Base-by-base conservation (phyloP, 768 basidiomycete genomes). In the Holtermanniella nyarrowii region DNA sequence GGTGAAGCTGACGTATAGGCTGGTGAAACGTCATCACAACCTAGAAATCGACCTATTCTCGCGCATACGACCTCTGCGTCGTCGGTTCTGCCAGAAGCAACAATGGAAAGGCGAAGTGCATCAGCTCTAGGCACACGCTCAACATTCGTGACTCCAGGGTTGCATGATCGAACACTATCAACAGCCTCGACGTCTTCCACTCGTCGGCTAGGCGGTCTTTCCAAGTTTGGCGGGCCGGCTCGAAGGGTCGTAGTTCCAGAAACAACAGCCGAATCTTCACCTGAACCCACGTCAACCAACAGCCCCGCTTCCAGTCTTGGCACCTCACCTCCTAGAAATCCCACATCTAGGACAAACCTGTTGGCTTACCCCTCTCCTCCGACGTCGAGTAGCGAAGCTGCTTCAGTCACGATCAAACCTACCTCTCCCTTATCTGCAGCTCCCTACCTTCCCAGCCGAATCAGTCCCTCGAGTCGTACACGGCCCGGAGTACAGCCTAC, bases 211-310 rank as follows among this genome's bases (percentile, higher is more conserved):
- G 63, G 60, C 11, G 60, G 60, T 5, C 49, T 68, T 11, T 62
- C 62, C 12, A 43, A 58, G 31, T 68, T 68, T 42, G 66, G 66
- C 11, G 66, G 66, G 14, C 66, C 66, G 22, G 64, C 66, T 11
- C 49, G 66, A 41, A 51, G 66, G 18, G 57, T 60, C 18, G 48
- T 60, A 21, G 46, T 27, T 7, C 43, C 53, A 14, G 46, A 42
- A 25, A 50, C 52, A 5, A 14, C 49, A 10, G 54, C 50, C 1
- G 21, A 25, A 16, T 37, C 31, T 7, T 37, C 31, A 37, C 31
- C 31, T 7, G 31, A 37, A 7, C 31, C 31, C 31, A 37, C 31
- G 31, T 7, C 31, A 37, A 16, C 7, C 31, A 16, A 37, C 31
- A 37, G 31, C 31, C 31, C 31, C 31, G 16, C 7, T 7, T 37